phyloP scores from a whole-genome alignment of 1,284 basidiomycete species.

The Fomitopsis schrenkii region DNA sequence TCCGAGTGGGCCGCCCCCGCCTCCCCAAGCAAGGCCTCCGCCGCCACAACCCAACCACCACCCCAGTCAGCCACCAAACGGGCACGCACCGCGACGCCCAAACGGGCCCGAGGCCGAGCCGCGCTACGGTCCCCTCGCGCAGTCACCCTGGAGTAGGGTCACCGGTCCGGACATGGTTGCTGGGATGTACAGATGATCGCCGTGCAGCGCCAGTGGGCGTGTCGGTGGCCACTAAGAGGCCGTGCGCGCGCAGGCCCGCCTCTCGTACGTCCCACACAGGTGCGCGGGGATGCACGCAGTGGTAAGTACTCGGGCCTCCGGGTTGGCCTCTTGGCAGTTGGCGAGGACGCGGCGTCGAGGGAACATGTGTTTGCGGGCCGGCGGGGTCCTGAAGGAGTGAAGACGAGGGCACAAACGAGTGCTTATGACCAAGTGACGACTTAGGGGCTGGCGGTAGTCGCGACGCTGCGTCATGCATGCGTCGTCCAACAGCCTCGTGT shows the following conservation, averaged over 20 bases:
- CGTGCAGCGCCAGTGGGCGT: background rate
- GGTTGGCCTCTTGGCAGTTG: too few relatives aligned
- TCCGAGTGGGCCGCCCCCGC: conserved; percentile 1
- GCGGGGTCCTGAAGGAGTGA: too few relatives aligned
- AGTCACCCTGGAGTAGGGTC: conserved; percentile 68
- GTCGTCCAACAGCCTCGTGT: background rate
- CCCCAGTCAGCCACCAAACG: conserved; percentile 15
- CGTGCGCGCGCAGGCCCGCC: background rate
- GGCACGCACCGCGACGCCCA: background rate
- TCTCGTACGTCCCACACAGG: background rate
- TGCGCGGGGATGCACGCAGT: background rate
- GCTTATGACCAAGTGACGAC: background rate
- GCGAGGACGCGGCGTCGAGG: too few relatives aligned
- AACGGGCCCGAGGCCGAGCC: conserved; percentile 31
- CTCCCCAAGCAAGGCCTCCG: background rate
- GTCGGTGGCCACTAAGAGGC: background rate
- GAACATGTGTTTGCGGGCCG: too few relatives aligned
- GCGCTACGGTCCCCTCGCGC: conserved; percentile 61
- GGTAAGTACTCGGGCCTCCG: too few relatives aligned
- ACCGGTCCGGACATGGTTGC: conserved; percentile 55
- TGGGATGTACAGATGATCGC: conserved; percentile 59
- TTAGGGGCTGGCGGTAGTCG: background rate
- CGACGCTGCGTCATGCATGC: background rate
- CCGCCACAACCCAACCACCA: conserved; percentile 9
- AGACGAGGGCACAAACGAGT: background rate